A percentile compares a stretch with the other conserved stretches of the same genome.
Conservation (phyloP, 2,329 filamentous ascomycete genomes). For the Tolypocladium tundrense region DNA sequence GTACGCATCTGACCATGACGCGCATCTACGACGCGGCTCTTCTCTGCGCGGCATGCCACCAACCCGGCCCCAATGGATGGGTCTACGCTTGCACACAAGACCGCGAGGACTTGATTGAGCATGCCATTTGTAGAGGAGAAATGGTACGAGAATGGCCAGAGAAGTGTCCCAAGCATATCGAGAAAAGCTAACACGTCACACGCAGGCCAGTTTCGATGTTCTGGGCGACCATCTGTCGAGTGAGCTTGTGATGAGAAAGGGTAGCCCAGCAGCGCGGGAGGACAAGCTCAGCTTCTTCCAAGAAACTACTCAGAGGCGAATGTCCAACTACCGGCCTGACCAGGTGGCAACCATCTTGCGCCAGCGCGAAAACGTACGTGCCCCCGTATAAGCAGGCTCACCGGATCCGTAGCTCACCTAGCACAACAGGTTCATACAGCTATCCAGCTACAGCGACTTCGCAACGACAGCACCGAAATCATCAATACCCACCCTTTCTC, state of each 20-base stretch:
- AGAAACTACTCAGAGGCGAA: conserved; percentile 30
- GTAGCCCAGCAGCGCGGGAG: conserved; percentile 29
- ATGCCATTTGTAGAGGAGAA: conserved; percentile 13
- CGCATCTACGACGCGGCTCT: conserved; percentile 46
- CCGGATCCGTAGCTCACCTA: background rate
- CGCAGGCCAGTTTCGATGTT: conserved; percentile 21
- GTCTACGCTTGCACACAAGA: conserved; percentile 66
- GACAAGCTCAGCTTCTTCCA: conserved; percentile 33
- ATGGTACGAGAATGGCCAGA: background rate
- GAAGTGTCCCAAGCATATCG: background rate
- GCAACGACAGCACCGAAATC: conserved; percentile 12
- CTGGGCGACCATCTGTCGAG: conserved; percentile 22
- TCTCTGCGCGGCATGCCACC: conserved; percentile 49
- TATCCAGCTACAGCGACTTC: conserved; percentile 18
- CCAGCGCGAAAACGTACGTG: conserved; percentile 38
- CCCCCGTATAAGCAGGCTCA: background rate
- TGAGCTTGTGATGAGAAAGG: conserved; percentile 22
- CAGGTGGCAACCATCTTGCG: conserved; percentile 37
- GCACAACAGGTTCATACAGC: conserved; percentile 19
- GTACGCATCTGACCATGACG: conserved; percentile 60
- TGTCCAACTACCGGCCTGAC: conserved; percentile 32
- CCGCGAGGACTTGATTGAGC: conserved; percentile 30
- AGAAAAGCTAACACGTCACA: background rate
- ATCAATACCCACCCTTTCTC: conserved; percentile 8
- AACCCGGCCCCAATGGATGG: conserved; percentile 52